Conservation (phyloP, 345 rosid species). For the Carallia pectinifolia region DNA sequence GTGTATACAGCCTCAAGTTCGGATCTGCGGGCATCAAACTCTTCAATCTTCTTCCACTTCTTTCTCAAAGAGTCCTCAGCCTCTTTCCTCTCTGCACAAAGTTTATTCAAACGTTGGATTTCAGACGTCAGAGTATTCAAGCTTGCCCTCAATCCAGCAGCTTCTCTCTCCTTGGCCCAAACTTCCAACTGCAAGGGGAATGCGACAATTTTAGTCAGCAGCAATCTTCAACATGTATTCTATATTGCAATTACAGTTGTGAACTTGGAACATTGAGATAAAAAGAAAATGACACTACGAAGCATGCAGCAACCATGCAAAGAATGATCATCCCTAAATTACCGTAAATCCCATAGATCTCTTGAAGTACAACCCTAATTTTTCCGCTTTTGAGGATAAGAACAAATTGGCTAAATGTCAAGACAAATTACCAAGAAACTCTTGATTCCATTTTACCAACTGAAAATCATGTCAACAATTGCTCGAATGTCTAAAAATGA, state of each 20-base stretch:
- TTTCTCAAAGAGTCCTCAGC: conserved; percentile 82
- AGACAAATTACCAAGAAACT: too few species aligned
- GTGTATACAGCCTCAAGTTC: conserved; percentile 84
- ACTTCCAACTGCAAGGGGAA: conserved; percentile 66
- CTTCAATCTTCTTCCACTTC: conserved; percentile 97
- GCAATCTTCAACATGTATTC: conserved; percentile 10
- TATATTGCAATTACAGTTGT: neutral
- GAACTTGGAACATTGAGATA: neutral
- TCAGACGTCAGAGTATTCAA: conserved; percentile 78
- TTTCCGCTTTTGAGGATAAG: too few species aligned
- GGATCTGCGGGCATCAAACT: conserved; percentile 86
- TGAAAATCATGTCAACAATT: too few species aligned
- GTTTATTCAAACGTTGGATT: conserved; percentile 68
- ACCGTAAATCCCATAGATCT: neutral
- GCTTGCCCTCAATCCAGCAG: conserved; percentile 81
- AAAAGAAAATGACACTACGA: neutral
- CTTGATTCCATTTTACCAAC: too few species aligned
- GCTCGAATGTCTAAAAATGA: neutral
- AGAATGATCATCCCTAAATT: neutral
- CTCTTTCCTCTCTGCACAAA: conserved; percentile 91
- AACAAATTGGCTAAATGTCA: too few species aligned
- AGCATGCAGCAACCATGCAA: neutral
- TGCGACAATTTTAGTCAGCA: conserved; percentile 13
- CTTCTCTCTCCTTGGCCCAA: conserved; percentile 95
- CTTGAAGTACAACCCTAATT: neutral